Evolutionary conservation across 805 yeast species (phyloP), one percentile per base, ranked within the genome.

Genomic region (Dipodascus geniculatus): DNA sequence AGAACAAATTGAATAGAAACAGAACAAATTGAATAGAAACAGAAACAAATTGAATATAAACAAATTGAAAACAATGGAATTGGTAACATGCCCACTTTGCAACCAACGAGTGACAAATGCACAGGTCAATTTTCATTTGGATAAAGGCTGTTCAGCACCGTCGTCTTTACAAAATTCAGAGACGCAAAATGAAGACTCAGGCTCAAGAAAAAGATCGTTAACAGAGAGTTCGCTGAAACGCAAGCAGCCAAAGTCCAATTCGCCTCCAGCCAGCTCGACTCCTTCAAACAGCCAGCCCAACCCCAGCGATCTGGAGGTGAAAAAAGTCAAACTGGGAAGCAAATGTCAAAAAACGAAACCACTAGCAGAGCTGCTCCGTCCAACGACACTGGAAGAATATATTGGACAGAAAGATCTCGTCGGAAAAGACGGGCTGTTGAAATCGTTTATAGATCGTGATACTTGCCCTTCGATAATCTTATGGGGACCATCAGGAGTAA

Each of bases 401-500:
- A 76, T 91, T 22, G 99, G 99, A 0, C 99, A 93, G 68, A 71
- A 73, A 14, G 95, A 90, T 68, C 68, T 93, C 1, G 72, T 91
- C 2, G 84, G 86, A 0, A 68, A 70, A 1, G 60, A 66, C 8
- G 95, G 96, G 0, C 71, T 82, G 2, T 69, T 91, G 1, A 70
- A 80, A 23, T 82, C 82, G 48, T 85, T 85, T 56, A 73, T 90
- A 1, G 74, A 76, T 38, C 69, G 76, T 3, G 71, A 64, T 23
- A 50, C 55, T 6, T 59, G 69, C 4, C 97, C 97, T 0, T 88
- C 96, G 0, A 75, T 93, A 80, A 80, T 93, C 1, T 69, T 93
- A 3, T 85, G 93, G 86, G 99, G 99, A 0, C 96, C 96, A 0
- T 95, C 97, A 1, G 99, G 99, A 0, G 90, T 88, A 38, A 6